phyloP scores from a whole-genome alignment of 2,329 filamentous ascomycete genomes.

The Pseudogymnoascus sp. region DNA sequence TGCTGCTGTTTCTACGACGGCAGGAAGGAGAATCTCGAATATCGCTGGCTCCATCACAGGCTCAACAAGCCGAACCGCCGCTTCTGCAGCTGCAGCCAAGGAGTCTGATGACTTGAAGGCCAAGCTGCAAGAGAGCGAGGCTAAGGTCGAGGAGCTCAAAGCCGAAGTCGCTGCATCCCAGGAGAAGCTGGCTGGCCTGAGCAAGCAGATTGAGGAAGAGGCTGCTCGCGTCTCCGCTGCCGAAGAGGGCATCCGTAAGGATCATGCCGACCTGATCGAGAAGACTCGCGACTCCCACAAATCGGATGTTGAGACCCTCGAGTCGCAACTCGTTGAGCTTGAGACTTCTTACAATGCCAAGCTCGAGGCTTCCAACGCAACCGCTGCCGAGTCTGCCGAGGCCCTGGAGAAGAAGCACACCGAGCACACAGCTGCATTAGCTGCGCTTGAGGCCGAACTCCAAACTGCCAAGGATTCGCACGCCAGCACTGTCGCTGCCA shows the following conservation, averaged over 20 bases:
- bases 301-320: slow-evolving; percentile 38
- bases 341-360: slow-evolving; percentile 21
- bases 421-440: slow-evolving; percentile 27
- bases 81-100: slow-evolving; percentile 37
- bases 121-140: slow-evolving; percentile 49
- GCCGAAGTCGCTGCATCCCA: slow-evolving; percentile 46
- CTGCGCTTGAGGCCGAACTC: slow-evolving; percentile 32
- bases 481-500: slow-evolving; percentile 23
- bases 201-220: slow-evolving; percentile 40
- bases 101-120: slow-evolving; percentile 52
- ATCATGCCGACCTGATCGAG: slow-evolving; percentile 40
- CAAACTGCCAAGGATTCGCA: slow-evolving; percentile 40
- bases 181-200: slow-evolving; percentile 46
- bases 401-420: slow-evolving; percentile 37
- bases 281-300: slow-evolving; percentile 43
- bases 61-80: slow-evolving; percentile 27
- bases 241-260: slow-evolving; percentile 34
- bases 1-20: slow-evolving; percentile 28
- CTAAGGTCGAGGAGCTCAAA: slow-evolving; percentile 48
- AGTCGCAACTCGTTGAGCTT: slow-evolving; percentile 21
- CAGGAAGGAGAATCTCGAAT: slow-evolving; percentile 50
- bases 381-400: slow-evolving; percentile 33
- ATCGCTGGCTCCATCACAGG: slow-evolving; percentile 33
- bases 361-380: slow-evolving; percentile 21
- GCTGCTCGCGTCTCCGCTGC: slow-evolving; percentile 29